These are phyloP conservation scores for Microglena sp. DNA, from an alignment of 139 green algal species.

Conservation along the genomic window DNA sequence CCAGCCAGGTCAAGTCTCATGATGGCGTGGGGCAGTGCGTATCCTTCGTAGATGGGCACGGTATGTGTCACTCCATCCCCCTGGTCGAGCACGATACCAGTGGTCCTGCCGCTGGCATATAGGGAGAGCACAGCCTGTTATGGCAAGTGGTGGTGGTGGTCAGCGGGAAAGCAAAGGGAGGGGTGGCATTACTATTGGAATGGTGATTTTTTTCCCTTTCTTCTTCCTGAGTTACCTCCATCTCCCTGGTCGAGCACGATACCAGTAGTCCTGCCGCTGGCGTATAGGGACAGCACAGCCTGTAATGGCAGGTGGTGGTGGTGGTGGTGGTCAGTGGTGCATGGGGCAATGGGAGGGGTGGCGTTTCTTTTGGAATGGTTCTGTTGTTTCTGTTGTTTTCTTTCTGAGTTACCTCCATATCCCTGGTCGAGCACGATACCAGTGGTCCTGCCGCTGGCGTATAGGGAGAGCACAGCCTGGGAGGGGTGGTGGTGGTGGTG, in stretches of 20 bases:
- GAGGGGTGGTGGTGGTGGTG: too few relatives aligned
- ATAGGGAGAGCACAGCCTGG: conserved; percentile 98
- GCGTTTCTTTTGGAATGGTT: too few relatives aligned
- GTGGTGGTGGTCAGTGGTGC: too few relatives aligned
- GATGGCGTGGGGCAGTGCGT: conserved; percentile 83
- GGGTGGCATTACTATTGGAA: too few relatives aligned
- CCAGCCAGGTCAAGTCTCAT: conserved; percentile 83
- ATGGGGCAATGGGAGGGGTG: too few relatives aligned
- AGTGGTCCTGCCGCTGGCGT: conserved; percentile 92
- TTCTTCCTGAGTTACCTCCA: conserved; percentile 10
- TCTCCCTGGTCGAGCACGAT: conserved; percentile 97
- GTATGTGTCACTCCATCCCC: conserved; percentile 96
- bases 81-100: conserved; percentile 95
- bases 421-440: conserved; percentile 97
- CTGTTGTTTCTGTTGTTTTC: too few relatives aligned
- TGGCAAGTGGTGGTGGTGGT: background rate
- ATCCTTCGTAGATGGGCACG: conserved; percentile 97
- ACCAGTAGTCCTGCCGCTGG: conserved; percentile 91
- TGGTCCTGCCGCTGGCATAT: conserved; percentile 94
- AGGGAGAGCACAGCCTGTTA: conserved; percentile 95
- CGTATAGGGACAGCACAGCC: conserved; percentile 97
- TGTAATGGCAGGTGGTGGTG: too few relatives aligned
- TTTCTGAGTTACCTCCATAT: too few relatives aligned
- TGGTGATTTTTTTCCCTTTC: too few relatives aligned
- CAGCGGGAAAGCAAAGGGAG: too few relatives aligned